A percentile compares a stretch with the other conserved stretches of the same genome.
These are phyloP conservation scores for Cenococcum geophilum DNA, from an alignment of 495 filamentous ascomycete species.

Conservation along the genomic window DNA sequence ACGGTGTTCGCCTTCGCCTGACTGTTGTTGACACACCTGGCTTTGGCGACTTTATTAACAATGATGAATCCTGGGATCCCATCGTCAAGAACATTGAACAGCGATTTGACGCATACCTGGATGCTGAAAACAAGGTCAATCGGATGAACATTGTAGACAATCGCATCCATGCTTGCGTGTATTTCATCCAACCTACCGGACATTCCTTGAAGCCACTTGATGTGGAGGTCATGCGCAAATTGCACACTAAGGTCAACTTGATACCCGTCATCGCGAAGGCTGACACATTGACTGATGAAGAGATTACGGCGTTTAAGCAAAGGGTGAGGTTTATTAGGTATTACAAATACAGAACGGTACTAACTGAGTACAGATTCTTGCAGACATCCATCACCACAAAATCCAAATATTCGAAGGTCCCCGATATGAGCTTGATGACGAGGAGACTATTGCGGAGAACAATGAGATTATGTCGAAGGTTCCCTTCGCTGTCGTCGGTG, in stretches of 20 bases:
- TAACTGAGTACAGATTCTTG: slow-evolving; percentile 66
- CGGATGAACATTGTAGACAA: slow-evolving; percentile 99
- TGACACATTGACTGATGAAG: slow-evolving; percentile 95
- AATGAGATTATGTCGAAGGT: slow-evolving; percentile 99
- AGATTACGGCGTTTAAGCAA: slow-evolving; percentile 88
- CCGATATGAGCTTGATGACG: slow-evolving; percentile 95
- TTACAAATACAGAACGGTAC: not conserved
- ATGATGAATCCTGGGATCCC: slow-evolving; percentile 97
- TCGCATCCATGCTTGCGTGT: slow-evolving; percentile 95
- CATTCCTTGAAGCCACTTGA: slow-evolving; percentile 99
- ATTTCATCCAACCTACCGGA: slow-evolving; percentile 98
- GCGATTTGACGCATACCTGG: slow-evolving; percentile 94
- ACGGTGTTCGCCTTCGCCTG: slow-evolving; percentile 91
- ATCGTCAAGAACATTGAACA: slow-evolving; percentile 99
- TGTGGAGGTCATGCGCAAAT: slow-evolving; percentile 96
- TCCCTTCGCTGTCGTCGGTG: slow-evolving; percentile 95
- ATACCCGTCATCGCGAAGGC: slow-evolving; percentile 98
- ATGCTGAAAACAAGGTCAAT: slow-evolving; percentile 99
- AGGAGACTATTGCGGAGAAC: slow-evolving; percentile 99
- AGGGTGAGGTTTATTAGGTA: slow-evolving; percentile 58
- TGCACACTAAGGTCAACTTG: slow-evolving; percentile 99
- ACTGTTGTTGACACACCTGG: slow-evolving; percentile 97
- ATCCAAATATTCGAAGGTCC: slow-evolving; percentile 99
- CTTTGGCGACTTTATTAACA: slow-evolving; percentile 99
- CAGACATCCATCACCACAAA: slow-evolving; percentile 91